These are phyloP conservation scores for Fonsecaea nubica DNA, from an alignment of 2,329 filamentous ascomycete species.

Conservation along the genomic window DNA sequence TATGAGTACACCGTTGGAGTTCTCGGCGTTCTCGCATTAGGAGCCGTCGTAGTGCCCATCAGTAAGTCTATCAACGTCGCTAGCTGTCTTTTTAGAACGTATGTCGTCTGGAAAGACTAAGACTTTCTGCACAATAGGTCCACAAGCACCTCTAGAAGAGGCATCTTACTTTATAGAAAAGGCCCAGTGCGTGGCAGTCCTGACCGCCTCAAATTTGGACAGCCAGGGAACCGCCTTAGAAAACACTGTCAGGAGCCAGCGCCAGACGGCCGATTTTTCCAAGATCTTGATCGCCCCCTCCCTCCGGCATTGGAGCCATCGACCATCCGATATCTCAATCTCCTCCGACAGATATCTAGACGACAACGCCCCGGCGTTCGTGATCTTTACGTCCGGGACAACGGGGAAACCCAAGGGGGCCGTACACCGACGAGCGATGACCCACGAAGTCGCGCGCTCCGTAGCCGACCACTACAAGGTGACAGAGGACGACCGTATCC, in stretches of 20 bases:
- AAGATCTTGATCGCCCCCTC: neutral
- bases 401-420: conserved; percentile 66
- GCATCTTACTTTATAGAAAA: conserved; percentile 40
- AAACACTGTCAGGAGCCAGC: neutral
- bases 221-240: neutral
- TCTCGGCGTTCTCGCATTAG: conserved; percentile 54
- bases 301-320: neutral
- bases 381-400: conserved; percentile 66
- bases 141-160: conserved; percentile 39
- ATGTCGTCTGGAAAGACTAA: neutral
- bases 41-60: conserved; percentile 57
- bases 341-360: conserved; percentile 41
- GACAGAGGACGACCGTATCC: conserved; percentile 41
- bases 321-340: conserved; percentile 33
- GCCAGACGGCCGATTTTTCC: neutral
- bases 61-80: conserved; percentile 12
- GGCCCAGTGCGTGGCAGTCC: neutral
- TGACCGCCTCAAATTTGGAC: neutral
- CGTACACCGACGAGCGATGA: conserved; percentile 46
- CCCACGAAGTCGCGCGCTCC: conserved; percentile 36
- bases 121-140: neutral
- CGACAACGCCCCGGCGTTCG: conserved; percentile 52
- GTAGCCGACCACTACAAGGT: conserved; percentile 43
- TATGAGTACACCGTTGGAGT: conserved; percentile 58
- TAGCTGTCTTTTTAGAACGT: neutral